These are phyloP conservation scores for Fomes fomentarius DNA, from an alignment of 1,284 basidiomycete species.

Conservation along the genomic window DNA sequence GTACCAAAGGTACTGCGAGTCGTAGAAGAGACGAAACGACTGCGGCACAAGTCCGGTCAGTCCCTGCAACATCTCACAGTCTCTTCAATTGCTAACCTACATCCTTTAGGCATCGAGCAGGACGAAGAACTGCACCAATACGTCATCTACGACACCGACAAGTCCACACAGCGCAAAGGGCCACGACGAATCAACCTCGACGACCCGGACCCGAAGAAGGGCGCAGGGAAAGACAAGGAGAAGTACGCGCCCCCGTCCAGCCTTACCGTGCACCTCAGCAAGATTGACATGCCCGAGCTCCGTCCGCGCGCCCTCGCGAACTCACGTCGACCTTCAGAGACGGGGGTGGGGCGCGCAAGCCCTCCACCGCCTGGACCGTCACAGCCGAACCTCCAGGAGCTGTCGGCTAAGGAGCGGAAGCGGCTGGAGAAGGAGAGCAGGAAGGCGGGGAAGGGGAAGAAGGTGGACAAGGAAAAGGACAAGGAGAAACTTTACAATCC, in stretches of 20 bases:
- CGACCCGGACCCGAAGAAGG: conserved; percentile 40
- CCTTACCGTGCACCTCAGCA: conserved; percentile 75
- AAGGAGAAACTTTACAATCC: conserved; percentile 4
- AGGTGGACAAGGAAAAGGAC: conserved; percentile 10
- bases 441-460: conserved; percentile 28
- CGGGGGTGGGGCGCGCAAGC: background rate
- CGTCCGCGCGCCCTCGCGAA: conserved; percentile 45
- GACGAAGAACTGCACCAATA: conserved; percentile 78
- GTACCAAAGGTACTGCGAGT: conserved; percentile 80
- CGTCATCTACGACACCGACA: conserved; percentile 63
- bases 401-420: conserved; percentile 28
- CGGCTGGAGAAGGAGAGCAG: conserved; percentile 37
- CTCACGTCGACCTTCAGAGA: conserved; percentile 11
- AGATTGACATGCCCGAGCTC: conserved; percentile 83
- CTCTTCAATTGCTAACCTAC: background rate
- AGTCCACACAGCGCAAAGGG: conserved; percentile 44
- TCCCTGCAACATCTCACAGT: background rate
- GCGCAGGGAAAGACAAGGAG: conserved; percentile 44
- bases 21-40: conserved; percentile 78
- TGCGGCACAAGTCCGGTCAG: conserved; percentile 70
- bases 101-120: conserved; percentile 47
- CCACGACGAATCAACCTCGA: conserved; percentile 72
- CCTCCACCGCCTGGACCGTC: no score
- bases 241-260: conserved; percentile 66
- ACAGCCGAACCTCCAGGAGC: conserved; percentile 1